Evolutionary conservation across 257 asterid genomes (phyloP), one percentile per base, ranked within the genome.

Genomic region (Solanum infundibuliforme): DNA sequence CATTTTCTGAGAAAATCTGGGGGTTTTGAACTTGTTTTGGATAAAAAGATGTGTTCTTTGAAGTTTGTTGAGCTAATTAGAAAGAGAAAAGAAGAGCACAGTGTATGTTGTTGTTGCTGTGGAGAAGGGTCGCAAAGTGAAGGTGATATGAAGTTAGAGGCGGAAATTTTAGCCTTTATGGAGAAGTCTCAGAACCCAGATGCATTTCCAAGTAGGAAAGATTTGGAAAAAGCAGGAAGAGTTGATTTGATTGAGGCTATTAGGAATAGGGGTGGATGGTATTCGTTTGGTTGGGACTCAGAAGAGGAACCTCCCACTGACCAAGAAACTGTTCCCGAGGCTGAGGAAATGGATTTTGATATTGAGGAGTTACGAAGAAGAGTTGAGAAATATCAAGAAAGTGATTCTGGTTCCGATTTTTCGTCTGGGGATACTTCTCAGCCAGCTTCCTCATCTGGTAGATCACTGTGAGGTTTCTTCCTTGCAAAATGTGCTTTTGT

Each of bases 181-280:
- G 94, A 92, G 90, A 93, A 93, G 83, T 97, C 99, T 72, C 92
- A 91, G 79, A 97, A 92, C 35, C 95, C 99, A 3, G 65, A 86
- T 7, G 89, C 91, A 89, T 97, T 97, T 92, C 99, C 99, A n/a
- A 91, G 93, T 18, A 93, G 87, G 90, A 86, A 89, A 12, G 98
- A 97, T 90, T 88, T 97, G 87, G 83, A 91, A 52, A 90, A 89
- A 75, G 98, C 92, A 4, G 99, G 99, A 14, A 94, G 99, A 87
- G 12, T 86, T 88, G 99, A 97, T 93, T 95, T 97, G 91, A 96
- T 91, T 86, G 93, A 89, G 92, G 95, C 95, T 75, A 94, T 97
- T 32, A 88, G 86, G 93, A 92, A 88, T 87, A 94, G 86, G 87
- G 98, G 98, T 48, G 99, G 99, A 58, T 97, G 99, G 99, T 93